phyloP scores from a whole-genome alignment of 2,329 filamentous ascomycete species.

The Cryphonectria japonica region DNA sequence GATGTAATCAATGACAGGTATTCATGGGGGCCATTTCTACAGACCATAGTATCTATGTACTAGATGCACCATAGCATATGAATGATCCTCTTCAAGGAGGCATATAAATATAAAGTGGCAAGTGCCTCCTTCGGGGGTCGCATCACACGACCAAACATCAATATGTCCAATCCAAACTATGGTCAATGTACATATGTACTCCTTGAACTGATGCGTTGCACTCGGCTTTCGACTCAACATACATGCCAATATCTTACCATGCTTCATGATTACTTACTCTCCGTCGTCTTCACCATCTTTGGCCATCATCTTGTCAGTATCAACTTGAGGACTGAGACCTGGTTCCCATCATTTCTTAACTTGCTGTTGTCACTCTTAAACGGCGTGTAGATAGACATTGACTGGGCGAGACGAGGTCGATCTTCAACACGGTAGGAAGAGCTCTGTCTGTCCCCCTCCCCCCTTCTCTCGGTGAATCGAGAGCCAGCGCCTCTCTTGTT shows the following conservation, averaged over 20 bases:
- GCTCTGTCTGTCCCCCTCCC: neutral
- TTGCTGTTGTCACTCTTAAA: no score
- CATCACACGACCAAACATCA: neutral
- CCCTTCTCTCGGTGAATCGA: neutral
- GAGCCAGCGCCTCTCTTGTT: neutral
- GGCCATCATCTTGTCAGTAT: neutral
- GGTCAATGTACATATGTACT: neutral
- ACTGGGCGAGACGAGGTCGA: neutral
- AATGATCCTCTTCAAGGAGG: neutral
- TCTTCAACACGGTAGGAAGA: neutral
- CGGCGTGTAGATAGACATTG: neutral
- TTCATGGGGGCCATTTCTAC: neutral
- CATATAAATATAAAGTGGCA: neutral
- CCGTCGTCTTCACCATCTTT: neutral
- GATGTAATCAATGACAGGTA: neutral
- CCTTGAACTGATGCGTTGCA: neutral
- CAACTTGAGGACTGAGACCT: neutral
- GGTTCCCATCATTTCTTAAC: neutral
- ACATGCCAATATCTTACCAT: neutral
- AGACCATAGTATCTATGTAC: no score
- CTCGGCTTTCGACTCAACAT: neutral
- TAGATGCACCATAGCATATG: no score
- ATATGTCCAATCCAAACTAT: neutral
- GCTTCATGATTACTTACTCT: neutral
- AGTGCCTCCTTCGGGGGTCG: no score